Percentiles rank a stretch among this genome's conserved stretches.
Evolutionary conservation across 1,139 yeast species (phyloP).

Genomic region (Saccharomyces hybrid): DNA sequence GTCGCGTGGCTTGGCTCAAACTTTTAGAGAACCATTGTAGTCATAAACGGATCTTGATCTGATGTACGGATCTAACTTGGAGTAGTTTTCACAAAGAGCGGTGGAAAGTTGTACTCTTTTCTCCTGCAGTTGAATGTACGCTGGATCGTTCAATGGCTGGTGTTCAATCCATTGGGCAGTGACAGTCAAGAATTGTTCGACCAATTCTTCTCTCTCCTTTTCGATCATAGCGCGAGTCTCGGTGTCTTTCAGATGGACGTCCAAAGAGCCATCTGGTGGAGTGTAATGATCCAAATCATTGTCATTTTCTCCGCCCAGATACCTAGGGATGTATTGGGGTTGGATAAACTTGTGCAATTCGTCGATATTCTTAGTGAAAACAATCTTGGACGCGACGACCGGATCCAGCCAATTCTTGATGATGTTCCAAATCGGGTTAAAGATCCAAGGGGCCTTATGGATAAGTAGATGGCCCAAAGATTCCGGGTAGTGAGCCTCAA

Average conservation of each 20-base stretch:
- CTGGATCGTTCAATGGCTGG: slow-evolving; percentile 32
- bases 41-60: slow-evolving; percentile 64
- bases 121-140: slow-evolving; percentile 35
- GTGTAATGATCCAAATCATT: slow-evolving; percentile 34
- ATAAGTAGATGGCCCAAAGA: slow-evolving; percentile 66
- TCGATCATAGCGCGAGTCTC: slow-evolving; percentile 37
- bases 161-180: slow-evolving; percentile 66
- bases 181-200: slow-evolving; percentile 43
- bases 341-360: slow-evolving; percentile 56
- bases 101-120: slow-evolving; percentile 45
- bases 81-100: slow-evolving; percentile 48
- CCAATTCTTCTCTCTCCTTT: slow-evolving; percentile 43
- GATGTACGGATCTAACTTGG: slow-evolving; percentile 58
- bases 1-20: background rate
- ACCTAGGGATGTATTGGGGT: slow-evolving; percentile 46
- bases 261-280: slow-evolving; percentile 43
- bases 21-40: slow-evolving; percentile 38
- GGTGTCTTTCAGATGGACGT: slow-evolving; percentile 40
- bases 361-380: slow-evolving; percentile 54
- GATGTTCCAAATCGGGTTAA: slow-evolving; percentile 78
- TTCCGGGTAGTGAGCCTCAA: slow-evolving; percentile 88
- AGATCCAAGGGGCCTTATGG: slow-evolving; percentile 89
- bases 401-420: slow-evolving; percentile 86
- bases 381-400: slow-evolving; percentile 73
- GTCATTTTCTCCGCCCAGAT: slow-evolving; percentile 59